Evolutionary conservation across 2,329 filamentous ascomycete genomes (phyloP).

Genomic region (Penicillium decumbens): DNA sequence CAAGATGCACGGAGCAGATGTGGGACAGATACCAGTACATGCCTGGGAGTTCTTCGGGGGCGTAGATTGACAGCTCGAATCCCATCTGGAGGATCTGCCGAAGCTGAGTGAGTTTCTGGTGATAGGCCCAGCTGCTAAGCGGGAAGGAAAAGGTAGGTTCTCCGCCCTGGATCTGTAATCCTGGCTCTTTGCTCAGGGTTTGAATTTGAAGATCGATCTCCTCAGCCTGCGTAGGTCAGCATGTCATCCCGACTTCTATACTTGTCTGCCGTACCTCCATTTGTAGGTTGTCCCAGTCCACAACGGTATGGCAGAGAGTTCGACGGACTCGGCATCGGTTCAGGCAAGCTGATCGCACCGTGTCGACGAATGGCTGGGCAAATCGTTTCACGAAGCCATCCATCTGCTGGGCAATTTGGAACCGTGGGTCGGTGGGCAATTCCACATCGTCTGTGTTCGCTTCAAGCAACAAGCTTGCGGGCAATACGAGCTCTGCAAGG

Average conservation of each 20-base stretch:
- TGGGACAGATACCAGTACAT: constrained; percentile 91
- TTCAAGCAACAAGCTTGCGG: constrained; percentile 66
- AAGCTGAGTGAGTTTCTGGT: constrained; percentile 85
- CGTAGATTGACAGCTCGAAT: constrained; percentile 89
- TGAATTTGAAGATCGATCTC: constrained; percentile 68
- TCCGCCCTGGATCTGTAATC: constrained; percentile 51
- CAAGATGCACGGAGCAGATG: constrained; percentile 62
- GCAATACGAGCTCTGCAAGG: constrained; percentile 70
- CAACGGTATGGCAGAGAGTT: constrained; percentile 76
- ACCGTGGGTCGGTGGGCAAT: constrained; percentile 65
- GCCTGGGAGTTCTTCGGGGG: constrained; percentile 72
- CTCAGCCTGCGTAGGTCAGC: constrained; percentile 47
- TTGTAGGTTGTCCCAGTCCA: constrained; percentile 80
- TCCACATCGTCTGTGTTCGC: constrained; percentile 72
- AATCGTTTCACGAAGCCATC: constrained; percentile 60
- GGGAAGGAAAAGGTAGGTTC: constrained; percentile 64
- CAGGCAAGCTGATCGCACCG: constrained; percentile 79
- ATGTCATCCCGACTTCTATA: constrained; percentile 4
- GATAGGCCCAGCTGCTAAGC: constrained; percentile 81
- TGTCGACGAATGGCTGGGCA: constrained; percentile 70
- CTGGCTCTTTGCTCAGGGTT: constrained; percentile 56
- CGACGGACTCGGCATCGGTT: constrained; percentile 87
- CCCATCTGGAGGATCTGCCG: constrained; percentile 84
- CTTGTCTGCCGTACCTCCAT: constrained; percentile 54
- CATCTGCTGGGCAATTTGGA: constrained; percentile 68